Evolutionary conservation across 345 rosid species (phyloP), one percentile per base, ranked within the genome.

Genomic region (Carallia pectinifolia): DNA sequence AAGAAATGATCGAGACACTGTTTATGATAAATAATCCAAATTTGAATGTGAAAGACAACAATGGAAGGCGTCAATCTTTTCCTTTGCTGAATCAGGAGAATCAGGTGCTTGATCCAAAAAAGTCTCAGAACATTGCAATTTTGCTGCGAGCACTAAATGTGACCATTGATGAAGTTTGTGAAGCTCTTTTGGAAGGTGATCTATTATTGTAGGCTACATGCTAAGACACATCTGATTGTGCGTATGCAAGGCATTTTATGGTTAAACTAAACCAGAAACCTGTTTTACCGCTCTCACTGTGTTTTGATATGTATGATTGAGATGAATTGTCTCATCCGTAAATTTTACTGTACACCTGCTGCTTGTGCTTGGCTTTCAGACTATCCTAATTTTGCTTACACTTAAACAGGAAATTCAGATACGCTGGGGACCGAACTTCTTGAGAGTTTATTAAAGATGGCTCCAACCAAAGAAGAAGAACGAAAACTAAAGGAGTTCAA

Each of bases 1-100:
- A 96, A 75, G 97, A 96, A 73, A 96, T 89, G 99, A 96, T 96
- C 19, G 97, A 96, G 84, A 90, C 96, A 15, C 76, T 96, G 66
- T 96, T 96, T 67, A 76, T 71, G 76, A 89, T 79, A 6, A 96
- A 87, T 66, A 83, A 83, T 78, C 80, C 90, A 0, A 87, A 67
- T 72, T 64, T 77, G 38, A 75, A 77, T 65, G 40, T 64, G 0
- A 92, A 77, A 79, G 97, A 85, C 2, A 70, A 67, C 23, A 68
- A 65, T 53, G 80, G 76, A 63, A 74, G 80, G 27, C 56, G 78
- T 38, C 80, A 71, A 12, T 63, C 80, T 65, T 58, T 78, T 74
- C 67, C 82, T 1, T 58, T 81, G 61, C 23, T 15, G 33, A 87
- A 76, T 65, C 88, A 74, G 62, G 98, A 89, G 83, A 92, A 83